Evolutionary conservation across 2,329 filamentous ascomycete species (phyloP), one percentile per base, ranked within the genome.

Genomic region (Cercospora zeina): DNA sequence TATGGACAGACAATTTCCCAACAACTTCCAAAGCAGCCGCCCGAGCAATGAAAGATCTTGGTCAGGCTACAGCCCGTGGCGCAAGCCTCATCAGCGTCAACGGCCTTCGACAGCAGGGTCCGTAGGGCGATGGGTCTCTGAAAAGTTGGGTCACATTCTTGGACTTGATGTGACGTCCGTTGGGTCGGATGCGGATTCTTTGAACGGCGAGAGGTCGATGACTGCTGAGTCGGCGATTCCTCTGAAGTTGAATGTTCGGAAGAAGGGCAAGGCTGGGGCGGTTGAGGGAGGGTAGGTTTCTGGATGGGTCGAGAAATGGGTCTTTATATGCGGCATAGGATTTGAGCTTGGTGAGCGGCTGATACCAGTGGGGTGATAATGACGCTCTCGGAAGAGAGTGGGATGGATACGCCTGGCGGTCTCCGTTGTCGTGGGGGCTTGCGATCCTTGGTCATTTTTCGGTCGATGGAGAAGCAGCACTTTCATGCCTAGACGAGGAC

Each of bases 21-120:
- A 51, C 13, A 8, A 33, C n/a, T 16, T 31, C 10, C 27, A 21
- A 31, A 31, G n/a, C 49, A 33, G 42, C 13, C 49, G 49, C 8
- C 27, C 49, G 7, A 24, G 24, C 19, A 14, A 13, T 14, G 5
- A 4, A 34, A 31, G 49, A 31, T 51, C 49, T 19, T 51, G 49
- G 49, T 51, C 49, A 13, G 27, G 31, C 30, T 51, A 51, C 49
- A 33, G 33, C 19, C 49, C 49, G 0, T 51, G 49, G 49, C 49
- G 27, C 31, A 51, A 9, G 14, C n/a, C 27, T 51, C 27, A 31
- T 51, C 27, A 31, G 27, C 4, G 8, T 16, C 19, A 51, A 14
- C 49, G 49, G 31, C 49, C 49, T 6, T 51, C 27, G 5, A 51
- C 49, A 33, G 49, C 49, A 51, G 49, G 16, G 49, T 51, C 49